Evolutionary conservation across 768 basidiomycete species (phyloP), one percentile per base, ranked within the genome.

Genomic region (Russula sp.): DNA sequence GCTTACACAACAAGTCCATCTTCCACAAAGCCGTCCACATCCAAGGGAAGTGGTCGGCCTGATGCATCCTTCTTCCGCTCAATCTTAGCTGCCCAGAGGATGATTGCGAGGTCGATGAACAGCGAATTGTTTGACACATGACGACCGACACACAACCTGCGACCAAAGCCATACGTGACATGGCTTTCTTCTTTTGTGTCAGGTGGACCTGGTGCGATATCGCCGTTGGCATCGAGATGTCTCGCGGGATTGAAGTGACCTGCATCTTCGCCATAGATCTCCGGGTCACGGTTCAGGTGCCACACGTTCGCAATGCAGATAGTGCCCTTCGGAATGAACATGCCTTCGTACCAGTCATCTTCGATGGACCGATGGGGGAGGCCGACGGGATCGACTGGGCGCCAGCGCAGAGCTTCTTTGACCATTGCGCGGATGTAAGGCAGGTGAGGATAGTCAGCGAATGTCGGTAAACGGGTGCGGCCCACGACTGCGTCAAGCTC

Each of bases 321-420:
- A 10, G 61, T 63, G 13, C 65, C 65, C 32, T 67, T 66, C 13
- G 61, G 60, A 5, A 68, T 68, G 54, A 68, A 67, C 57, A 63
- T 63, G 39, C 65, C 67, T 48, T 68, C 58, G 34, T 68, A 68
- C 55, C 66, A 61, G 45, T 68, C 67, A 20, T 68, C 67, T 49
- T 68, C 61, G 10, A 66, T 67, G 18, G 65, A 66, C 11, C 64
- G 66, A 50, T 67, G 66, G 11, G 65, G 65, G 14, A 66, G 53
- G 42, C 65, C 65, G 8, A 66, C 47, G 1, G 65, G 65, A 39
- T 64, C 65, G 40, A 66, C 62, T 31, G 65, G 65, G 14, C 65
- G 65, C 65, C 65, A 66, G 39, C 65, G 65, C 22, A 66, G 37
- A 18, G 65, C 58, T 32, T 65, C 63, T 56, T 66, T 66, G 22